These are phyloP conservation scores for Neolentinus lepideus DNA, from an alignment of 1,284 basidiomycete species.

Conservation along the genomic window DNA sequence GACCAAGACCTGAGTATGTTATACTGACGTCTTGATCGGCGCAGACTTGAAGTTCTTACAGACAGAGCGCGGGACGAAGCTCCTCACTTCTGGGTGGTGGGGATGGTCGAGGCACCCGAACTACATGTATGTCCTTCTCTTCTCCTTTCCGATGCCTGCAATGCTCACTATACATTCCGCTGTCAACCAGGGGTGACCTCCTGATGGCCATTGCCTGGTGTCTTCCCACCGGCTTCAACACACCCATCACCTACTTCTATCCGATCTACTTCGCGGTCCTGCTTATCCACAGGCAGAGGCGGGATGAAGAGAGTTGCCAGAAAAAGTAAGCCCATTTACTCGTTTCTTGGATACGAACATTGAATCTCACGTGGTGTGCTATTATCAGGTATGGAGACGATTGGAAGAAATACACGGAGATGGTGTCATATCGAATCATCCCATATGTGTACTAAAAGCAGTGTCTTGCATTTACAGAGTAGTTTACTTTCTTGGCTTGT, in stretches of 20 bases:
- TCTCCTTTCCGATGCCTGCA: neutral
- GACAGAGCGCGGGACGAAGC: slow-evolving; percentile 83
- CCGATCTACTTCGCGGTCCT: slow-evolving; percentile 85
- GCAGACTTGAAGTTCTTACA: slow-evolving; percentile 76
- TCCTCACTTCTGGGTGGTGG: slow-evolving; percentile 98
- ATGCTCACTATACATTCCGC: slow-evolving; percentile 4
- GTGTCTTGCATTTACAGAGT: no score
- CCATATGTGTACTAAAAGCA: slow-evolving; percentile 77
- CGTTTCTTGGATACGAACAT: slow-evolving; percentile 6
- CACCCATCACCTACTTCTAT: slow-evolving; percentile 97
- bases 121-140: slow-evolving; percentile 57
- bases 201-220: slow-evolving; percentile 94
- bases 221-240: slow-evolving; percentile 86
- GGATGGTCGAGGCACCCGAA: slow-evolving; percentile 91
- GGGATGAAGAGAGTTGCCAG: slow-evolving; percentile 91
- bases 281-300: slow-evolving; percentile 83
- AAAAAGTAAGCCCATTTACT: slow-evolving; percentile 55
- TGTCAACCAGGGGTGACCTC: slow-evolving; percentile 60
- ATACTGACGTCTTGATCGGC: slow-evolving; percentile 1
- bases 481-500: no score
- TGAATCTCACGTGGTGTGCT: slow-evolving; percentile 5
- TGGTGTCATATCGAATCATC: slow-evolving; percentile 85
- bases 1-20: no score
- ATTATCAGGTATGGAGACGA: slow-evolving; percentile 74
- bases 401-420: slow-evolving; percentile 80